Percentiles rank a stretch among this genome's conserved stretches.
Evolutionary conservation across 2,329 filamentous ascomycete species (phyloP).

Genomic region (Gremmenia infestans): DNA sequence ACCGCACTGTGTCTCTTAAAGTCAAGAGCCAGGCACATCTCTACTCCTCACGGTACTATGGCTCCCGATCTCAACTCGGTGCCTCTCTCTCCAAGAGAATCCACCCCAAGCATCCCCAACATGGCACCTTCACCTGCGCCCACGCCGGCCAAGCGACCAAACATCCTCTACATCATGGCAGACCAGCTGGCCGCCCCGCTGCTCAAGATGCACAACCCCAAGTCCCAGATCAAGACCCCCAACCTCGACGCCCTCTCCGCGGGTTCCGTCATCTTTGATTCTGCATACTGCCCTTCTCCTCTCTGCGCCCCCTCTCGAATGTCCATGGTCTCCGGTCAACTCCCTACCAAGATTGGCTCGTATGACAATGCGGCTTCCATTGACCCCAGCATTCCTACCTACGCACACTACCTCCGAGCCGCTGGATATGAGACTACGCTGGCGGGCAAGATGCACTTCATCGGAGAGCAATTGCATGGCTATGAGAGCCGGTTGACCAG

Average conservation of each 20-base stretch:
- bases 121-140: constrained; percentile 22
- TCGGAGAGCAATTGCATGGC: constrained; percentile 89
- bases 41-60: constrained; percentile 40
- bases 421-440: constrained; percentile 86
- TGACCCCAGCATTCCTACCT: constrained; percentile 79
- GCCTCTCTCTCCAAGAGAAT: constrained; percentile 45
- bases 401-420: constrained; percentile 82
- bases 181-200: constrained; percentile 89
- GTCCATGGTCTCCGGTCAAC: constrained; percentile 87
- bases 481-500: constrained; percentile 91
- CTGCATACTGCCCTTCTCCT: constrained; percentile 89
- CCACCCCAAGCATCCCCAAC: constrained; percentile 12
- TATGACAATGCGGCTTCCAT: constrained; percentile 90
- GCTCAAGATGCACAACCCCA: constrained; percentile 85
- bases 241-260: constrained; percentile 80
- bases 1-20: neutral
- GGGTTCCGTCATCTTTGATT: constrained; percentile 83
- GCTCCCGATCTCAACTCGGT: constrained; percentile 72
- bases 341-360: constrained; percentile 86
- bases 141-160: constrained; percentile 47
- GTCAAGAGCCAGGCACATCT: neutral
- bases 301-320: constrained; percentile 90
- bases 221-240: constrained; percentile 87
- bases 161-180: constrained; percentile 93
- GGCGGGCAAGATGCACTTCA: constrained; percentile 96